Evolutionary conservation across 169 alveolate species (phyloP), one percentile per base, ranked within the genome.

Genomic region (Plasmodium knowlesi): DNA sequence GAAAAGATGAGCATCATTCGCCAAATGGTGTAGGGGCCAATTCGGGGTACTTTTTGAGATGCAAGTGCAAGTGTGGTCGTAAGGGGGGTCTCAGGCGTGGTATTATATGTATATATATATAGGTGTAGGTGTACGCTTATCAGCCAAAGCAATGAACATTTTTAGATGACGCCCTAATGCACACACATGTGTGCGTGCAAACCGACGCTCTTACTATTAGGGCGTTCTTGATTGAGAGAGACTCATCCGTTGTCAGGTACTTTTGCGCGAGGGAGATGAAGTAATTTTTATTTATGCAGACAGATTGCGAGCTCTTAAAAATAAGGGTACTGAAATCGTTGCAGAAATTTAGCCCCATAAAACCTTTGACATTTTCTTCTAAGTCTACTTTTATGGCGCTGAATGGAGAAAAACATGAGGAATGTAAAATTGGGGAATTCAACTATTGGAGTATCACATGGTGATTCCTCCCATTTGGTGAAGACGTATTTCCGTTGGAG

Each of bases 301-400:
- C 74, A 78, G 94, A 12, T 54, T 78, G n/a, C 32, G 76, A 39
- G 12, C 79, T 67, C 19, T 78, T 88, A 88, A 88, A 88, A 57
- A 88, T 41, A 25, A 78, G 37, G 54, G 16, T 67, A 32, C 82
- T 88, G 2, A 88, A 19, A 1, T 88, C 94, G n/a, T 78, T 61
- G 43, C 73, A 28, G 3, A 88, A 43, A 46, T 88, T 54, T 37
- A 88, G 22, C 54, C 54, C 94, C 32, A 88, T 4, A 16, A 79
- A 34, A 67, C 72, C 57, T 78, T 88, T 78, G 46, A 88, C 32
- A 34, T 88, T 43, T 34, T 76, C 54, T 78, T 88, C 83, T 61
- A 88, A 14, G 25, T 78, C 88, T 22, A 88, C 72, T 70, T 88
- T 88, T 74, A 88, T 50, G 61, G 73, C 83, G 3, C 94, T 88